phyloP scores from a whole-genome alignment of 2,329 filamentous ascomycete species.

The Penicillium sp. region DNA sequence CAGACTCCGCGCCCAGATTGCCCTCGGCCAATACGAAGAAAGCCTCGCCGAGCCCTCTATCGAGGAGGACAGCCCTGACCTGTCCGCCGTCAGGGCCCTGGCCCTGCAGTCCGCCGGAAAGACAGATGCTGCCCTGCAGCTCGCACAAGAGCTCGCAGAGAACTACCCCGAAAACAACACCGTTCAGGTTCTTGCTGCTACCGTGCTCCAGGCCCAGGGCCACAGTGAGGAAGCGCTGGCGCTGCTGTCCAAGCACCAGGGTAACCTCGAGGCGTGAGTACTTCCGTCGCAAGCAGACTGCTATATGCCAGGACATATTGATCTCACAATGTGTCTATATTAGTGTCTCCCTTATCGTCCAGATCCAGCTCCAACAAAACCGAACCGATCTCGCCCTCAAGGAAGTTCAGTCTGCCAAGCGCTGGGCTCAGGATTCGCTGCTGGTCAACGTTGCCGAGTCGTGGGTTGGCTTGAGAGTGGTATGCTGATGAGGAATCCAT shows the following conservation, averaged over 20 bases:
- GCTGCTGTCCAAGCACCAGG: constrained; percentile 78
- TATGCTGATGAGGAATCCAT: constrained; percentile 46
- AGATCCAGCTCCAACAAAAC: constrained; percentile 91
- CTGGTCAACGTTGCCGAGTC: constrained; percentile 92
- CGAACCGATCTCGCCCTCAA: constrained; percentile 85
- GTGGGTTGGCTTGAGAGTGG: constrained; percentile 86
- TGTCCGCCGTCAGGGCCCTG: constrained; percentile 72
- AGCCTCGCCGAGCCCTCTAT: constrained; percentile 67
- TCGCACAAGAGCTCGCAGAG: constrained; percentile 65
- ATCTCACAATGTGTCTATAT: constrained; percentile 9
- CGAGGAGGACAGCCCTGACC: constrained; percentile 65
- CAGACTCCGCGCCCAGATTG: constrained; percentile 76
- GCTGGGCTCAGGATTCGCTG: constrained; percentile 93
- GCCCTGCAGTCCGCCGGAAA: constrained; percentile 65
- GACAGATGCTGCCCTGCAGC: constrained; percentile 59
- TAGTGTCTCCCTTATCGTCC: constrained; percentile 79
- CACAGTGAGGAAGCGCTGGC: constrained; percentile 82
- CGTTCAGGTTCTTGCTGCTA: constrained; percentile 81
- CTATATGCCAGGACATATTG: background rate
- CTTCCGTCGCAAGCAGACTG: background rate
- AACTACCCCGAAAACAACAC: constrained; percentile 68
- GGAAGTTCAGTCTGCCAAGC: constrained; percentile 79
- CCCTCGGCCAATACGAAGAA: constrained; percentile 71
- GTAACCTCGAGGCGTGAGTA: constrained; percentile 72
- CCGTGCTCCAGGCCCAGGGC: constrained; percentile 73